Evolutionary conservation across 768 basidiomycete species (phyloP), one percentile per base, ranked within the genome.

Genomic region (Xerocomus potaroensis): DNA sequence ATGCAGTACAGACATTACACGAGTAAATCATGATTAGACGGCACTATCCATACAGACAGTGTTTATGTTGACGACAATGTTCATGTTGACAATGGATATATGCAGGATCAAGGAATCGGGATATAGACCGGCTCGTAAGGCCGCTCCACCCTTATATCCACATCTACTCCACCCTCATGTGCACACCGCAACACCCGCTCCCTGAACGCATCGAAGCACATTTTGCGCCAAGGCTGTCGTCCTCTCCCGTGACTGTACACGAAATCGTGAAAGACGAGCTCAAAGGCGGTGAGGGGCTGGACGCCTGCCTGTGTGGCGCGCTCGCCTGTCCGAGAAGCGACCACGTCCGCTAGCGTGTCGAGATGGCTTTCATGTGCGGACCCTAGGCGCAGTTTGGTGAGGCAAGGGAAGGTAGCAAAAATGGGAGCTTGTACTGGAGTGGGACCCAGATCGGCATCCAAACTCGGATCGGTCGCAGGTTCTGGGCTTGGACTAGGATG

Each of bases 51-150:
- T 2, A n/a, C n/a, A n/a, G n/a, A n/a, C n/a, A n/a, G n/a, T n/a
- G n/a, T n/a, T n/a, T n/a, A n/a, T n/a, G n/a, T n/a, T n/a, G n/a
- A n/a, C n/a, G n/a, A n/a, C n/a, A n/a, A n/a, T n/a, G n/a, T n/a
- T n/a, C n/a, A n/a, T n/a, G n/a, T n/a, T n/a, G n/a, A n/a, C n/a
- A n/a, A n/a, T n/a, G n/a, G n/a, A n/a, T n/a, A n/a, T n/a, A n/a
- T n/a, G n/a, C n/a, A n/a, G n/a, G 18, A 15, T 53, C 54, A 54
- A 38, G 61, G 35, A 29, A 52, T 15, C 0, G 52, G 15, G 9
- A 64, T 21, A 43, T 63, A 64, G 26, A 41, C 51, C 0, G 61
- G 61, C 8, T 64, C 57, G 12, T 63, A 63, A 22, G 62, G 59
- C 45, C 59, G 32, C 34, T 64, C 59, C 3, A 64, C 54, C 30